Evolutionary conservation across 1,139 yeast genomes (phyloP), one percentile per base, ranked within the genome.

Genomic region (Suhomyces coccinellae): DNA sequence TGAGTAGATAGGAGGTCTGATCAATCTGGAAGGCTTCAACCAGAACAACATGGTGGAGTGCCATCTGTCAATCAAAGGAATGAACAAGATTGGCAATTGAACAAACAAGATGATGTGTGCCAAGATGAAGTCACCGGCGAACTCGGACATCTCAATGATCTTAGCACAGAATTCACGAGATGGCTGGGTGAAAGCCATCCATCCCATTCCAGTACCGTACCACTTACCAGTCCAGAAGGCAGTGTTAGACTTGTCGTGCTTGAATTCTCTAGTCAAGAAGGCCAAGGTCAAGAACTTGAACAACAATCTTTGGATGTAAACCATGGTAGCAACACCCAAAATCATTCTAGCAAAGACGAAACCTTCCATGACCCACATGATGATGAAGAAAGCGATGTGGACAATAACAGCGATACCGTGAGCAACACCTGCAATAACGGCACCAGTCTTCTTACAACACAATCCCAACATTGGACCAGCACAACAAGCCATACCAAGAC

Each of bases 181-280:
- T 53, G 99, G 99, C 75, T 93, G 99, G 32, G 98, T 87, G 77
- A 88, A 80, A 16, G 98, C 97, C 83, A 87, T 85, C 83, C 87
- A 85, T 52, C 99, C 99, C 73, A 93, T 75, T 63, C 96, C 95
- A 52, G 89, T 77, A 52, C 95, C 91, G 70, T 91, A 89, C 99
- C 99, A 93, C 71, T 91, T 91, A 79, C 99, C 99, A 51, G 96
- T 87, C 99, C 99, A 93, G 93, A 95, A 93, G 26, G 99, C 98
- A 59, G 96, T 85, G 74, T 93, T 93, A 36, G 99, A 80, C 66
- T 87, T 91, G 70, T 95, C 99, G 61, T 89, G 91, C 83, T 91
- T 93, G 77, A 90, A 91, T 73, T 93, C 99, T 77, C 99, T 85
- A 43, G 99, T 91, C 66, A 93, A 79, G 71, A 84, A 73, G 55